A percentile compares a stretch with the other conserved stretches of the same genome.
Conservation (phyloP, 2,329 filamentous ascomycete genomes). For the Aureobasidium zeae region DNA sequence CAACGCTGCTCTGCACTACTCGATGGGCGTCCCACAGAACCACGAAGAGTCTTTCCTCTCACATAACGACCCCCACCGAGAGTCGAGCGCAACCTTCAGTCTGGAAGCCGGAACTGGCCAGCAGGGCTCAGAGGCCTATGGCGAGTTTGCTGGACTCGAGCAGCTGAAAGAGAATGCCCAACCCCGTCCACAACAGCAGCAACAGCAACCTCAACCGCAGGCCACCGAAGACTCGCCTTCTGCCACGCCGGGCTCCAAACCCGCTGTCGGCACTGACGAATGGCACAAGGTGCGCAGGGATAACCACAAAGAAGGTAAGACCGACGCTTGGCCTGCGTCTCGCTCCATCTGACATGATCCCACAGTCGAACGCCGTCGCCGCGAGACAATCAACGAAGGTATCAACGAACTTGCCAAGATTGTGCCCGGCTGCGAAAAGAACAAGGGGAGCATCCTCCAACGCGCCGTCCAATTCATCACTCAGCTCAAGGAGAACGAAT, state of each 20-base stretch:
- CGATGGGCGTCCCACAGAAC: slow-evolving; percentile 48
- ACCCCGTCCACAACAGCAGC: slow-evolving; percentile 34
- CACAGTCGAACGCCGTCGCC: slow-evolving; percentile 84
- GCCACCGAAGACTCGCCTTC: slow-evolving; percentile 9
- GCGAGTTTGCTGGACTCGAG: slow-evolving; percentile 15
- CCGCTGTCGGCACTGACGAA: slow-evolving; percentile 87
- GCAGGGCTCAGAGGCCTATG: slow-evolving; percentile 17
- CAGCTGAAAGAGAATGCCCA: slow-evolving; percentile 18
- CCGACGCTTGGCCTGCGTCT: background rate
- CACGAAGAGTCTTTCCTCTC: slow-evolving; percentile 45
- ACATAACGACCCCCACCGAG: slow-evolving; percentile 19
- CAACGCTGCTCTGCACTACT: slow-evolving; percentile 46
- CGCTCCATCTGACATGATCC: background rate
- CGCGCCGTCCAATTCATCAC: slow-evolving; percentile 90
- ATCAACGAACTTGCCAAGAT: slow-evolving; percentile 98
- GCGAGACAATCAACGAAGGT: slow-evolving; percentile 97
- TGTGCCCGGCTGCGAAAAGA: slow-evolving; percentile 95
- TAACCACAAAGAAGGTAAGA: slow-evolving; percentile 93
- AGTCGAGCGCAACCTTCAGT: slow-evolving; percentile 17
- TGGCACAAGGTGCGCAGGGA: slow-evolving; percentile 97
- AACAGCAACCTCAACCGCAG: slow-evolving; percentile 26
- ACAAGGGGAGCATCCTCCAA: slow-evolving; percentile 93
- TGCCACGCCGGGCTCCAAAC: slow-evolving; percentile 46
- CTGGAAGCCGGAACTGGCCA: slow-evolving; percentile 18
- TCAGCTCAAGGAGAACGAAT: slow-evolving; percentile 88